Conservation (phyloP, 2,329 filamentous ascomycete species). For the Colletotrichum sp. region DNA sequence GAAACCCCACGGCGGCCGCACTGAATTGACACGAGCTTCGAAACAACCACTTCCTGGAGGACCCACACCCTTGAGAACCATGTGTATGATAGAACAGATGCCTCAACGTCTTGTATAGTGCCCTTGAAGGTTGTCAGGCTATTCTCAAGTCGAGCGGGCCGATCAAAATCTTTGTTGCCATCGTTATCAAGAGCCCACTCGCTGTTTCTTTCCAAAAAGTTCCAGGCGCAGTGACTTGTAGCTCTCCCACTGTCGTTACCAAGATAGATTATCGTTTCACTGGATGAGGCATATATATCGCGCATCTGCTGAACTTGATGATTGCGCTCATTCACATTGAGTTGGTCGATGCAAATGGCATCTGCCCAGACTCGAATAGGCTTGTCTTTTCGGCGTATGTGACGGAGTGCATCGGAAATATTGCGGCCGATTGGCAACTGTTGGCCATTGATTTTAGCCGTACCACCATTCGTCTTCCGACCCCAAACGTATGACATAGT, state of each 20-base stretch:
- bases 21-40: background rate
- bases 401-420: background rate
- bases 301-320: background rate
- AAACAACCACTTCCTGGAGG: background rate
- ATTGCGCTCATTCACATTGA: background rate
- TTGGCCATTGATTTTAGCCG: background rate
- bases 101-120: background rate
- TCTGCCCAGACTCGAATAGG: background rate
- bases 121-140: background rate
- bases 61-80: background rate
- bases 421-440: background rate
- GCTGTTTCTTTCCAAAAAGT: background rate
- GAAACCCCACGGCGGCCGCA: background rate
- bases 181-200: background rate
- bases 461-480: background rate
- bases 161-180: background rate
- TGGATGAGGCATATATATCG: background rate
- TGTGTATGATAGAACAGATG: background rate
- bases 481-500: background rate
- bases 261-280: background rate
- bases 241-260: background rate
- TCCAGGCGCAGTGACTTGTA: background rate
- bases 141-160: fast-evolving
- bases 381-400: background rate
- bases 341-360: background rate